Base-by-base conservation (phyloP, 2,329 filamentous ascomycete species). In the Pezicula carpinea region DNA sequence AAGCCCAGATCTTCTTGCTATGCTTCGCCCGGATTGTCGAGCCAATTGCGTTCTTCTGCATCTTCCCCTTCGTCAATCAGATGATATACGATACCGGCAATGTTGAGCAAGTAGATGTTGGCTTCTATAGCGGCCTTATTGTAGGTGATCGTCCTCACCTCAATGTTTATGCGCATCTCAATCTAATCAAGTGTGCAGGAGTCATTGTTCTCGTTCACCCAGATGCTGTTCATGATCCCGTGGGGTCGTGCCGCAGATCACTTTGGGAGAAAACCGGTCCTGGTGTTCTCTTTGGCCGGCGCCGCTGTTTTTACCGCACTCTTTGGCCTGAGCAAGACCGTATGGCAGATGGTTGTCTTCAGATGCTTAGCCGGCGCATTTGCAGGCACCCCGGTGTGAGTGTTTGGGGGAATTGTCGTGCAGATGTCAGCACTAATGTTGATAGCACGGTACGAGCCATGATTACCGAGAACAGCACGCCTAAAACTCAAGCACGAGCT, bases 11-110 rank as follows among this genome's bases (percentile, higher is more conserved):
- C 44, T 64, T 85, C 26, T 65, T 87, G 10, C 78, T 93, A 11
- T 92, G 87, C 70, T 87, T 82, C 61, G 82, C 83, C 2, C 80
- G 87, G 5, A 61, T 87, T 21, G 72, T 88, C 38, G 88, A 92
- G 59, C 87, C 88, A 1, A 76, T 91, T 34, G 85, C 86, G n/a
- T 92, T 89, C 69, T 92, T 91, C 70, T 81, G 76, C 62, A 89
- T 92, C 63, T 87, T 92, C 58, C 85, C 87, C 1, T 92, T 87
- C 66, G 78, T 93, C 65, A 88, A 83, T 59, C 72, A 84, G 60
- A 92, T 92, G 87, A 81, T 88, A 32, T 71, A 79, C 64, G 72
- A 77, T 47, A 84, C 82, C 49, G 86, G 85, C 8, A 59, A 72
- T 10, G 66, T 92, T 2, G 64, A 73, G 1, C 69, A 79, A 38